Percentiles rank a stretch among this genome's conserved stretches.
These are phyloP conservation scores for Fragaria nilgerrensis DNA, from an alignment of 306 rosid species.

Conservation along the genomic window DNA sequence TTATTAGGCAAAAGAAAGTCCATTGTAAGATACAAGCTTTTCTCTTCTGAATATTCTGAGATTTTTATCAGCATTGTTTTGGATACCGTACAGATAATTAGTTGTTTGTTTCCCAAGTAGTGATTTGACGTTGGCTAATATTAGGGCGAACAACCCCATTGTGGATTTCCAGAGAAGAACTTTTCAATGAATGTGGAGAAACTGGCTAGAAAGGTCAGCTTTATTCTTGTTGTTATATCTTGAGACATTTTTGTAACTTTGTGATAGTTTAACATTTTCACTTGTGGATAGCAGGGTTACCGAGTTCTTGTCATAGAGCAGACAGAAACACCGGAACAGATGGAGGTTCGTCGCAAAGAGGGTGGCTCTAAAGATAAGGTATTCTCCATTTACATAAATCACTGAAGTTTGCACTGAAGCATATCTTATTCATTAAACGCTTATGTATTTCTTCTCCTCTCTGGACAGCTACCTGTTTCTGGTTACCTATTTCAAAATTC, in stretches of 20 bases:
- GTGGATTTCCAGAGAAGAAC: slow-evolving; percentile 96
- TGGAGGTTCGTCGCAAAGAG: slow-evolving; percentile 83
- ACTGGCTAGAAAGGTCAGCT: slow-evolving; percentile 87
- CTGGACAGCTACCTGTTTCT: neutral
- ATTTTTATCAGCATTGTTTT: neutral
- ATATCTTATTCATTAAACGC: neutral
- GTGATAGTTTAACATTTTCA: slow-evolving; percentile 10
- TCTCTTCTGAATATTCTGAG: neutral
- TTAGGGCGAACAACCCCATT: slow-evolving; percentile 97
- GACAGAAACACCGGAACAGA: slow-evolving; percentile 97
- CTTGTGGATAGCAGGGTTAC: slow-evolving; percentile 62
- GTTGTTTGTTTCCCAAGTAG: slow-evolving; percentile 3
- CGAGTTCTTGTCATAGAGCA: slow-evolving; percentile 95
- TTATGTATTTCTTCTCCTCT: neutral
- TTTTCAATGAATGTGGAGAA: slow-evolving; percentile 81
- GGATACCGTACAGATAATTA: slow-evolving; percentile 1
- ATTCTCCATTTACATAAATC: neutral
- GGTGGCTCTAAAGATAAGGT: slow-evolving; percentile 93
- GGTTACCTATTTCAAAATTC: neutral
- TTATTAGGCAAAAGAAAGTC: neutral
- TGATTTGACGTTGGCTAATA: slow-evolving; percentile 20
- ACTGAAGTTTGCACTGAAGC: neutral
- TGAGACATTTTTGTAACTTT: slow-evolving; percentile 6
- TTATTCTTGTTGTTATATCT: slow-evolving; percentile 11
- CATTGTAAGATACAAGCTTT: neutral